Conservation (phyloP, 352 stramenopile genomes). For the Albugo candida region DNA sequence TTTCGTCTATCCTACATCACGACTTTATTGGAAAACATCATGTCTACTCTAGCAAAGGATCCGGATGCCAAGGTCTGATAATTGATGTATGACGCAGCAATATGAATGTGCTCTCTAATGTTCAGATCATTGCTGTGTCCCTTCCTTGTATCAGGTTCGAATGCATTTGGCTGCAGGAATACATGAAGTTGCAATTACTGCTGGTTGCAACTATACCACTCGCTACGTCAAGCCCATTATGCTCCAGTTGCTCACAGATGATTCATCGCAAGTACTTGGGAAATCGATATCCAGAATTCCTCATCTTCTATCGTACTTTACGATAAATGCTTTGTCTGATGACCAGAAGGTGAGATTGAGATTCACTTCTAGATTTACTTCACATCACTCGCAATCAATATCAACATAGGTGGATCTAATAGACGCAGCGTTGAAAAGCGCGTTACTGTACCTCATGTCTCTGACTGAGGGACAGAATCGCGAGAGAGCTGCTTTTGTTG, state of each 20-base stretch:
- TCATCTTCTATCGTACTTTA: constrained; percentile 19
- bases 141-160: constrained; percentile 19
- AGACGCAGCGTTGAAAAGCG: constrained; percentile 35
- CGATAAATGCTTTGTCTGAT: constrained; percentile 31
- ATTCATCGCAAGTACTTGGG: constrained; percentile 33
- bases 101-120: not conserved
- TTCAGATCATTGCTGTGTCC: not conserved
- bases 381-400: not conserved
- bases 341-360: constrained; percentile 37
- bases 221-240: constrained; percentile 45
- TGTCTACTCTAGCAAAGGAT: constrained; percentile 36
- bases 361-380: not conserved
- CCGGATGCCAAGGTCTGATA: constrained; percentile 20
- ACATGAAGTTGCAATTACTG: constrained; percentile 43
- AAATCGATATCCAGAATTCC: constrained; percentile 33
- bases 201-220: constrained; percentile 32
- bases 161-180: constrained; percentile 43
- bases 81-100: constrained; percentile 4
- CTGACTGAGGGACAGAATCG: constrained; percentile 39
- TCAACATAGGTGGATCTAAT: constrained; percentile 19
- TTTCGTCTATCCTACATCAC: constrained; percentile 33
- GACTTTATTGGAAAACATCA: constrained; percentile 48
- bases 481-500: constrained; percentile 44
- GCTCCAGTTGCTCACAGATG: constrained; percentile 39
- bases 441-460: constrained; percentile 57